Percentiles rank a stretch among this genome's conserved stretches.
These are phyloP conservation scores for Neurospora hispaniola DNA, from an alignment of 495 filamentous ascomycete genomes.

Conservation along the genomic window DNA sequence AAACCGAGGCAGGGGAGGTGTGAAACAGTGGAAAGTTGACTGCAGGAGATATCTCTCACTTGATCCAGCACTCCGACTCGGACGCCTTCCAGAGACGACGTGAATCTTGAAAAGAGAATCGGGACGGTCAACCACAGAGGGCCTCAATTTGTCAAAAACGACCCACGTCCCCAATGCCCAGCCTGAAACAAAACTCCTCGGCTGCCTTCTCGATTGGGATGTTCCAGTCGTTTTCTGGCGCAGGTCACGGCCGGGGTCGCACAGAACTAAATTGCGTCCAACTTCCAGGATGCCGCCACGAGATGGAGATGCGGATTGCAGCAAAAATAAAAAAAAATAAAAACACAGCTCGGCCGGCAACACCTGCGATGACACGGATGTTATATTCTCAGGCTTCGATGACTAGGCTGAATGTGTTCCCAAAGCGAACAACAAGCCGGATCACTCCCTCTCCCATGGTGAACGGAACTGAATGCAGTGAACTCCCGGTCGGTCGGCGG, in stretches of 20 bases:
- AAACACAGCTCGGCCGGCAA: neutral
- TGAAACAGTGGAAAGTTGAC: neutral
- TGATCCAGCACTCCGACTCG: neutral
- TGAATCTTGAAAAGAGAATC: neutral
- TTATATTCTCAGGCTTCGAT: neutral
- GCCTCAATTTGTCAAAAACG: neutral
- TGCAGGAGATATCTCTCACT: neutral
- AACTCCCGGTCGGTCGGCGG: neutral
- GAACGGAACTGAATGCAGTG: neutral
- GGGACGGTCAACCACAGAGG: neutral
- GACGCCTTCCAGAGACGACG: neutral
- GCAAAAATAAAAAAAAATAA: neutral
- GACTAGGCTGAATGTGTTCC: neutral
- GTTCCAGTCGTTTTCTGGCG: neutral
- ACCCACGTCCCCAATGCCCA: neutral
- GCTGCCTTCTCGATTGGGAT: constrained; percentile 4
- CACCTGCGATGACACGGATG: neutral
- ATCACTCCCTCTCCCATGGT: neutral
- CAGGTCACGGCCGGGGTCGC: neutral
- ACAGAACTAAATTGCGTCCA: neutral
- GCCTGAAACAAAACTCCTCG: neutral
- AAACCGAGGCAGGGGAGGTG: neutral
- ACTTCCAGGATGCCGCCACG: neutral
- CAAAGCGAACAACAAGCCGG: neutral
- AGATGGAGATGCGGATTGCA: neutral